Percentiles rank a stretch among this genome's conserved stretches.
Conservation (phyloP, 176 grass and related monocot genomes). For the Avena insularis region DNA sequence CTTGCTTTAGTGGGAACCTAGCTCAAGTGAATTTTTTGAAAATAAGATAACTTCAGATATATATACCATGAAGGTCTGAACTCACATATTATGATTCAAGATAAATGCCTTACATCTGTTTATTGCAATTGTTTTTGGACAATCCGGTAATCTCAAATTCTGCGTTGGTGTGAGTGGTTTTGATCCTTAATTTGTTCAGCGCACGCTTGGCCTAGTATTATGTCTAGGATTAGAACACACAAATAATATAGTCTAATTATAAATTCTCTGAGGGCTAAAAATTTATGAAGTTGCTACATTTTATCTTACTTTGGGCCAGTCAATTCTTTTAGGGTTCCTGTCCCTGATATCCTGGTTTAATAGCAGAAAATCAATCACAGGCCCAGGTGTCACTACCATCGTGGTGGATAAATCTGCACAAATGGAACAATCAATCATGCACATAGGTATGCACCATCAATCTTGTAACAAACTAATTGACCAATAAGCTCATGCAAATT, state of each 20-base stretch:
- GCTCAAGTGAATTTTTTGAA: neutral
- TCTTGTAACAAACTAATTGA: neutral
- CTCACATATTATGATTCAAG: neutral
- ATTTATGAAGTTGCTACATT: neutral
- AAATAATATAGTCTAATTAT: neutral
- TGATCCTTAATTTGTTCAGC: slow-evolving; percentile 27
- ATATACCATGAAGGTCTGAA: neutral
- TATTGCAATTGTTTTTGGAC: slow-evolving; percentile 18
- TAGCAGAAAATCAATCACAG: slow-evolving; percentile 36
- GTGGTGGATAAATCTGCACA: slow-evolving; percentile 42
- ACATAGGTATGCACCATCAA: neutral
- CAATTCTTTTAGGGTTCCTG: neutral
- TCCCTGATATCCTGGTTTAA: slow-evolving; percentile 30
- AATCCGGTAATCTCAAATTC: slow-evolving; percentile 29
- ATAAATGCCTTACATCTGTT: slow-evolving; percentile 18
- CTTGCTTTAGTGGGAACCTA: slow-evolving; percentile 8
- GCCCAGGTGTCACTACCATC: slow-evolving; percentile 27
- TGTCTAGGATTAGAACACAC: neutral
- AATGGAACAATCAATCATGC: neutral
- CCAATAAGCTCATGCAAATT: neutral
- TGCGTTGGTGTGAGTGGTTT: slow-evolving; percentile 11
- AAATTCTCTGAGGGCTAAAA: neutral
- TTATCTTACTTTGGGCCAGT: slow-evolving; percentile 32
- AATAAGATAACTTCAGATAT: neutral
- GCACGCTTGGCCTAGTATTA: slow-evolving; percentile 4